A percentile compares a stretch with the other conserved stretches of the same genome.
Conservation (phyloP, 2,329 filamentous ascomycete species). For the Rugonectria rugulosa region DNA sequence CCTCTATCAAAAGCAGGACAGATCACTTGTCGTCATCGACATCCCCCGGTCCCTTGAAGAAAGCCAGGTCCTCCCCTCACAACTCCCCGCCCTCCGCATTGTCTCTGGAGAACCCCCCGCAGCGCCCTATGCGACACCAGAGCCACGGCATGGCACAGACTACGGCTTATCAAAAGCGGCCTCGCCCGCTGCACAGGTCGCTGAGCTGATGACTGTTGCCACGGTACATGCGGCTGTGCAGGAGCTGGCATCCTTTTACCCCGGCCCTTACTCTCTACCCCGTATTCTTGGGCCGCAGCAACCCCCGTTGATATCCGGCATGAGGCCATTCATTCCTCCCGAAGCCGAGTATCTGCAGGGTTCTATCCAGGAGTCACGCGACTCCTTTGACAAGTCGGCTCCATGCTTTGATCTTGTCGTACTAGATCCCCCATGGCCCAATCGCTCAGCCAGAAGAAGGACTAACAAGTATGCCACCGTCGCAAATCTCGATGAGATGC, state of each 20-base stretch:
- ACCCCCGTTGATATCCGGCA: conserved; percentile 12
- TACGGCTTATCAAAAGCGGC: conserved; percentile 29
- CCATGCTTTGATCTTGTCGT: conserved; percentile 72
- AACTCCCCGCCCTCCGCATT: conserved; percentile 50
- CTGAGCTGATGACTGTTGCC: conserved; percentile 61
- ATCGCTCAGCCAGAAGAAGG: conserved; percentile 73
- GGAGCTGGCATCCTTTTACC: conserved; percentile 42
- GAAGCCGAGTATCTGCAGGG: conserved; percentile 57
- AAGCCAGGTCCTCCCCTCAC: conserved; percentile 61
- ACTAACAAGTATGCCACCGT: conserved; percentile 58
- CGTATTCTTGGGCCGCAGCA: conserved; percentile 41
- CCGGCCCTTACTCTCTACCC: conserved; percentile 57
- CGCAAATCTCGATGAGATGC: conserved; percentile 54
- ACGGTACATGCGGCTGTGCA: conserved; percentile 54
- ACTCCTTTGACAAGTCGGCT: conserved; percentile 50
- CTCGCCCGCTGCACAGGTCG: conserved; percentile 56
- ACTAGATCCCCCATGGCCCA: conserved; percentile 84
- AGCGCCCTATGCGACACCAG: conserved; percentile 54
- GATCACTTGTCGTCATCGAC: conserved; percentile 68
- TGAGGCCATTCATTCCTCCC: conserved; percentile 48
- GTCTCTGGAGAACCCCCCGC: conserved; percentile 54
- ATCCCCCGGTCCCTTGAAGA: conserved; percentile 74
- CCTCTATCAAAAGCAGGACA: conserved; percentile 44
- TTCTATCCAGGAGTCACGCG: conserved; percentile 51
- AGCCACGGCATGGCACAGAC: conserved; percentile 22